Percentiles rank a stretch among this genome's conserved stretches.
Conservation (phyloP, 108 stramenopile species). For the Thalassiosira profunda region DNA sequence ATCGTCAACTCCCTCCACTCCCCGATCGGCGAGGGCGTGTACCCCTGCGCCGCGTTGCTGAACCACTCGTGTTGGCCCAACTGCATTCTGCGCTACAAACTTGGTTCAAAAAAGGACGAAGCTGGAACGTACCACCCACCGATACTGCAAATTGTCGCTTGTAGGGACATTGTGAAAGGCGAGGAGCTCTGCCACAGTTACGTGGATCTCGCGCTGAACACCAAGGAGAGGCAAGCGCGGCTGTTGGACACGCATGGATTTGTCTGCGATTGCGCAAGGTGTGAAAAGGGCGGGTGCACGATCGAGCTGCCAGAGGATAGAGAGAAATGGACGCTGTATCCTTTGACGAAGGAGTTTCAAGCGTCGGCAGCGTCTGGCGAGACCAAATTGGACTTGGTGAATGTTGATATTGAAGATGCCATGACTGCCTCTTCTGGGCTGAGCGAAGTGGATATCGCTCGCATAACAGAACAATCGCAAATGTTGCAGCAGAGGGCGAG, state of each 20-base stretch:
- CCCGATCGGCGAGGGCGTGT: conserved; percentile 60
- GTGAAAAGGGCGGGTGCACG: conserved; percentile 15
- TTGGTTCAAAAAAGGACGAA: conserved; percentile 20
- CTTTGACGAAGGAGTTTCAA: conserved; percentile 7
- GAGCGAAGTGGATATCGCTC: neutral
- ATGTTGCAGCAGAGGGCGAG: conserved; percentile 21
- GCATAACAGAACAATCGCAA: conserved; percentile 6
- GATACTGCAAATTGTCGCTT: conserved; percentile 38
- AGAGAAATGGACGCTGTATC: conserved; percentile 26
- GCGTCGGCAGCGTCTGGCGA: neutral
- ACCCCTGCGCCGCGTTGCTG: conserved; percentile 72
- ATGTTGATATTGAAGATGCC: conserved; percentile 24
- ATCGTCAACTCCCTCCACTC: conserved; percentile 52
- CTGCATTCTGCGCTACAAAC: conserved; percentile 61
- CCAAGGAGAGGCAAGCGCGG: conserved; percentile 34
- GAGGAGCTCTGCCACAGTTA: conserved; percentile 78
- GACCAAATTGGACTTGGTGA: conserved; percentile 10
- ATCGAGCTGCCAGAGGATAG: conserved; percentile 14
- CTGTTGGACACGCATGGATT: conserved; percentile 59
- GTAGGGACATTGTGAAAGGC: conserved; percentile 42
- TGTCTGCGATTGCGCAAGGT: conserved; percentile 59
- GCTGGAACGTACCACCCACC: conserved; percentile 14
- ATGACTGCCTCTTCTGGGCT: conserved; percentile 2
- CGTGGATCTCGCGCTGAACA: conserved; percentile 55
- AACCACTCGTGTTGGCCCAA: conserved; percentile 82